Evolutionary conservation across 1,139 yeast genomes (phyloP).

Genomic region (Magnusiomyces paraingens): DNA sequence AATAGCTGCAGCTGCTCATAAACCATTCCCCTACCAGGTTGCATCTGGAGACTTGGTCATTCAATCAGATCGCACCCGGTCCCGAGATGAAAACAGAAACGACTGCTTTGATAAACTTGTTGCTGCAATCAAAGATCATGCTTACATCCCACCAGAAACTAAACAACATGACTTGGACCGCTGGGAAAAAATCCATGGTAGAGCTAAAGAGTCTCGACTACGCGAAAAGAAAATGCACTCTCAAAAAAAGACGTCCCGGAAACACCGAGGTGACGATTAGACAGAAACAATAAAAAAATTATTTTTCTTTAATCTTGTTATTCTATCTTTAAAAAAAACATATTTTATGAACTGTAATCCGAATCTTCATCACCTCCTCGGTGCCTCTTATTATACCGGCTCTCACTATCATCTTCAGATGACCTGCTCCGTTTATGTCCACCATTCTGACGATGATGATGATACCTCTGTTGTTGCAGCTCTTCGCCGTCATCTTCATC

Average conservation of each 20-base stretch:
- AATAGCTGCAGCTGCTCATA: neutral
- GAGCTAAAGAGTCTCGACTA: conserved; percentile 45
- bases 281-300: neutral
- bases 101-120: conserved; percentile 57
- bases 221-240: conserved; percentile 47
- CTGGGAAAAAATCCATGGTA: conserved; percentile 49
- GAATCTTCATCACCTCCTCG: too few relatives aligned
- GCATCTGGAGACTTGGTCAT: conserved; percentile 49
- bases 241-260: conserved; percentile 49
- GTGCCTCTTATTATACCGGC: too few relatives aligned
- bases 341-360: too few relatives aligned
- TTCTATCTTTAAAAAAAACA: too few relatives aligned
- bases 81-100: conserved; percentile 50
- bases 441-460: too few relatives aligned
- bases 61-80: conserved; percentile 56
- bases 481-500: too few relatives aligned
- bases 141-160: conserved; percentile 46
- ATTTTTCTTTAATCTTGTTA: neutral
- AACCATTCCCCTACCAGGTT: conserved; percentile 50
- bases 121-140: conserved; percentile 44
- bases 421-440: too few relatives aligned
- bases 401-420: too few relatives aligned
- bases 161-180: conserved; percentile 43
- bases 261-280: conserved; percentile 16
- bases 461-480: too few relatives aligned